A percentile compares a stretch with the other conserved stretches of the same genome.
These are phyloP conservation scores for Apiospora rasikravindrae DNA, from an alignment of 2,329 filamentous ascomycete genomes.

Conservation along the genomic window DNA sequence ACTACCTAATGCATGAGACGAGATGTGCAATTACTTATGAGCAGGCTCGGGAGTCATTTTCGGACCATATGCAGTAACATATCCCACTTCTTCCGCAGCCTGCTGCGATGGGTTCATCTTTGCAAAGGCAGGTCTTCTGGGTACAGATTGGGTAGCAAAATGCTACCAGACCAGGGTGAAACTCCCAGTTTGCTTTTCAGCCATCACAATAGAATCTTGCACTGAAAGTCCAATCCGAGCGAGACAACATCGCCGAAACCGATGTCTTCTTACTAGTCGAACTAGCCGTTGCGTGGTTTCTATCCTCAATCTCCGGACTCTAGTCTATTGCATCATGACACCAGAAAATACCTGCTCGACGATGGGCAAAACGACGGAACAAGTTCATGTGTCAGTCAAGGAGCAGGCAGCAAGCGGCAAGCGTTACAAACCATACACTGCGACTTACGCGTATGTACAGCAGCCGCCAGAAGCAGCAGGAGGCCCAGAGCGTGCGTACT, in stretches of 20 bases:
- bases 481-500: not conserved
- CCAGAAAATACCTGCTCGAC: not conserved
- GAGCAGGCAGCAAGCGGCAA: not conserved
- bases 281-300: not conserved
- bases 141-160: not conserved
- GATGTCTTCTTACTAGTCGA: constrained; percentile 3
- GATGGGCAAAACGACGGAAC: not conserved
- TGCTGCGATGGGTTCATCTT: not conserved
- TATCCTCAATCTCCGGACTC: not conserved
- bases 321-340: constrained; percentile 2
- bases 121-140: not conserved
- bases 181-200: not conserved
- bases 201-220: not conserved
- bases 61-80: not conserved
- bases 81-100: not conserved
- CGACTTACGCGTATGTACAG: not conserved
- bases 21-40: not conserved
- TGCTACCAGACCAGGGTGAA: not conserved
- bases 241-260: not conserved
- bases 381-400: not conserved
- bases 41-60: not conserved
- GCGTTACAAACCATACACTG: not conserved
- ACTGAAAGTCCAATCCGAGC: not conserved
- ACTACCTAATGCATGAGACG: not conserved
- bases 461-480: not conserved